Evolutionary conservation across 2,329 filamentous ascomycete species (phyloP).

Genomic region (Exophiala sideris): DNA sequence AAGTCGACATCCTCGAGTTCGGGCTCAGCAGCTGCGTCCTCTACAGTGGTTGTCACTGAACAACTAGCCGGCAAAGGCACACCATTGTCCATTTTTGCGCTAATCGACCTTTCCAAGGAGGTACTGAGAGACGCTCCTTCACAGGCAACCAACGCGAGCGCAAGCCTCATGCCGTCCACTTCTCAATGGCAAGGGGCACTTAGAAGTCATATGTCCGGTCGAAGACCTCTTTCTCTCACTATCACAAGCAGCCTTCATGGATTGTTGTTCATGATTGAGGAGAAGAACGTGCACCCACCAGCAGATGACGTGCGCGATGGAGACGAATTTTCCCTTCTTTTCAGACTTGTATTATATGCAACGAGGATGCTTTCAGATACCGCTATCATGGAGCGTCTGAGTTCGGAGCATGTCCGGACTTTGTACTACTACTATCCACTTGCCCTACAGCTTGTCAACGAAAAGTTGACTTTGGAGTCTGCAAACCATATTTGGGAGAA

Average conservation of each 20-base stretch:
- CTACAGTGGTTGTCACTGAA: slow-evolving; percentile 21
- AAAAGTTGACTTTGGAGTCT: slow-evolving; percentile 56
- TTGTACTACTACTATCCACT: slow-evolving; percentile 52
- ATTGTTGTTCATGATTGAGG: slow-evolving; percentile 61
- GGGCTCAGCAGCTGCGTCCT: slow-evolving; percentile 10
- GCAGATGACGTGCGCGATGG: slow-evolving; percentile 51
- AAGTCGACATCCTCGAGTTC: slow-evolving; percentile 5
- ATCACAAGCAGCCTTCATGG: slow-evolving; percentile 72
- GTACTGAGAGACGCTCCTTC: slow-evolving; percentile 37
- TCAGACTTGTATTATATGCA: slow-evolving; percentile 72
- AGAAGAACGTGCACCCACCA: slow-evolving; percentile 29
- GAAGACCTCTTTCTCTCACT: slow-evolving; percentile 63
- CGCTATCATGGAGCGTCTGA: slow-evolving; percentile 33
- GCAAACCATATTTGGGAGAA: slow-evolving; percentile 53
- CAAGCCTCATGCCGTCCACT: slow-evolving; percentile 54
- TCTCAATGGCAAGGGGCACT: slow-evolving; percentile 66
- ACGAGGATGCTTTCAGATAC: slow-evolving; percentile 53
- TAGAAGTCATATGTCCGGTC: slow-evolving; percentile 42
- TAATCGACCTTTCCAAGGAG: slow-evolving; percentile 54
- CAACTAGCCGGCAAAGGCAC: slow-evolving; percentile 23
- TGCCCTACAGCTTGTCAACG: slow-evolving; percentile 56
- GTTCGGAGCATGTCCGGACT: slow-evolving; percentile 34
- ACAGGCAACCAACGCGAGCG: neutral
- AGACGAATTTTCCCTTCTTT: slow-evolving; percentile 67
- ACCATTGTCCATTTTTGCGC: slow-evolving; percentile 21